These are phyloP conservation scores for Asterophora parasitica DNA, from an alignment of 768 basidiomycete species.

Conservation along the genomic window DNA sequence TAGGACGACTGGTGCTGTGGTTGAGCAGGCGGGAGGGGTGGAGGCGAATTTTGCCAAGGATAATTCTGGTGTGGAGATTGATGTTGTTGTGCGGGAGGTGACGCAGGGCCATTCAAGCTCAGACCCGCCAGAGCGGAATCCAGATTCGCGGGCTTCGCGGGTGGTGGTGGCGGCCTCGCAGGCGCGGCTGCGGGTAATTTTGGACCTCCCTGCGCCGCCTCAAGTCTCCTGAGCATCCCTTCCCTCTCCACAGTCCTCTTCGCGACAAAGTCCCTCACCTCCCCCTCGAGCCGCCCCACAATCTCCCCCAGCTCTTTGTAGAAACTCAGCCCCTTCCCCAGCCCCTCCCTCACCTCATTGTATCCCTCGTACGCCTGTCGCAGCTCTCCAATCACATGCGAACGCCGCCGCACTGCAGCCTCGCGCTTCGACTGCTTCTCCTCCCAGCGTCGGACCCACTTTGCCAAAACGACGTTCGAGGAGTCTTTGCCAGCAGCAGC, in stretches of 20 bases:
- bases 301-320: slow-evolving; percentile 77
- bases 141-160: slow-evolving; percentile 21
- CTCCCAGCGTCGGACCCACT: slow-evolving; percentile 56
- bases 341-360: slow-evolving; percentile 80
- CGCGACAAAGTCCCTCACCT: slow-evolving; percentile 57
- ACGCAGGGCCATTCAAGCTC: slow-evolving; percentile 14
- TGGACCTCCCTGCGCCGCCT: slow-evolving; percentile 60
- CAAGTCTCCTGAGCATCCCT: slow-evolving; percentile 59
- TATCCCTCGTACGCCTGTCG: slow-evolving; percentile 69
- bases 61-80: slow-evolving; percentile 17
- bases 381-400: slow-evolving; percentile 45
- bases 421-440: slow-evolving; percentile 77
- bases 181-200: slow-evolving; percentile 37
- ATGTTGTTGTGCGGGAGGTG: slow-evolving; percentile 10
- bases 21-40: too few species aligned
- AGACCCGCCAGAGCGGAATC: slow-evolving; percentile 12
- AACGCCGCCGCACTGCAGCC: slow-evolving; percentile 49
- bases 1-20: too few species aligned
- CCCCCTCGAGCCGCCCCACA: slow-evolving; percentile 49
- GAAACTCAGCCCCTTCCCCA: slow-evolving; percentile 85
- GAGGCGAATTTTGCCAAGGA: too few species aligned
- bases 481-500: slow-evolving; percentile 57
- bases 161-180: slow-evolving; percentile 45
- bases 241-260: slow-evolving; percentile 69
- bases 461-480: too few species aligned